phyloP scores from a whole-genome alignment of 176 grass and related monocot species.

The Avena insularis region DNA sequence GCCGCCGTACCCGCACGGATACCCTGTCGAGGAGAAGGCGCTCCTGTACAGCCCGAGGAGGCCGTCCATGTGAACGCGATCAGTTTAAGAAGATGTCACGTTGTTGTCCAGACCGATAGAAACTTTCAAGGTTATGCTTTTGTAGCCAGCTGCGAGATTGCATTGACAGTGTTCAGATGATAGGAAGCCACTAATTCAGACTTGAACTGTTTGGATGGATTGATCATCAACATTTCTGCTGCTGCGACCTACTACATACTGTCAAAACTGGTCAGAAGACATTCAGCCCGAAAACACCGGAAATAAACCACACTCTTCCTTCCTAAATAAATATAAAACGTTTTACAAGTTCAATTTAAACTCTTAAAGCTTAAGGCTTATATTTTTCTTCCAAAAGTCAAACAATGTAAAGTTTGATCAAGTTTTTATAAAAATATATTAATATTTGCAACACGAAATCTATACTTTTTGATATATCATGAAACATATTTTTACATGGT shows the following conservation, averaged over 20 bases:
- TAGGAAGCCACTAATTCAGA: background rate
- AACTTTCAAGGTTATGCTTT: background rate
- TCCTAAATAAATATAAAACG: too few species aligned
- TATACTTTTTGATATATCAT: too few species aligned
- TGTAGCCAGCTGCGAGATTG: background rate
- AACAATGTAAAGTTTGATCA: too few species aligned
- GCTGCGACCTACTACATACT: background rate
- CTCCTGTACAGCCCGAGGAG: conserved; percentile 28
- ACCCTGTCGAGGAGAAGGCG: conserved; percentile 40
- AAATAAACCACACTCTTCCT: too few species aligned
- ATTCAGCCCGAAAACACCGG: too few species aligned
- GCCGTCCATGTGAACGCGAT: conserved; percentile 29
- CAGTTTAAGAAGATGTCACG: background rate
- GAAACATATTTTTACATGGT: too few species aligned
- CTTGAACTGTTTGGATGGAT: background rate
- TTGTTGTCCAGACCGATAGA: background rate
- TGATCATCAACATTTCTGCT: background rate
- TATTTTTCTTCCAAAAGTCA: too few species aligned
- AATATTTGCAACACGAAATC: too few species aligned
- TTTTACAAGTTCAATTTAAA: too few species aligned
- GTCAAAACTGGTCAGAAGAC: too few species aligned
- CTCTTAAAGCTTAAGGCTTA: too few species aligned
- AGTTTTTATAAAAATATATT: too few species aligned
- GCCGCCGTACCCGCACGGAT: conserved; percentile 33
- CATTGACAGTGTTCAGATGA: background rate